Base-by-base conservation (phyloP, 106 monocot genomes). In the Dioscorea alata region DNA sequence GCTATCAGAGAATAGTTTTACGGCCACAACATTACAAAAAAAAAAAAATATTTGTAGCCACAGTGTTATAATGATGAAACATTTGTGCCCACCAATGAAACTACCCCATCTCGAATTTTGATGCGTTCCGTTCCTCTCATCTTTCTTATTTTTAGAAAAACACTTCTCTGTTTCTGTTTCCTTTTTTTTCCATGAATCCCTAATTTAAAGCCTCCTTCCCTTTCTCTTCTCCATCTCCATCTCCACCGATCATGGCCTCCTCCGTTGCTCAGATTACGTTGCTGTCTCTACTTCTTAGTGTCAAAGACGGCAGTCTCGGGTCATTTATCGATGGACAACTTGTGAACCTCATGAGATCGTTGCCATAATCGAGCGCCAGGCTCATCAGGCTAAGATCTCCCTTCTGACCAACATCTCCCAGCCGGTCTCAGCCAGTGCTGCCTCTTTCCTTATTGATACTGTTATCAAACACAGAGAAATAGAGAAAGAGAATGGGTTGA, bases 351-450 rank as follows among this genome's bases (percentile, higher is more conserved):
- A 76, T 8, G 76, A 74, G 22, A 81, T 84, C 76, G 63, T 77
- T 58, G 77, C 81, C 2, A 76, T 82, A 22, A 78, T 84, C 51
- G 75, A 87, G 61, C 73, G 76, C 9, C 81, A 75, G 74, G 79
- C 86, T 14, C 75, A 83, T 67, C 73, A 88, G 68, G 92, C 81
- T 42, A 88, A 93, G 85, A 66, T 88, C 15, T 81, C 92, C 10
- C 78, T 74, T 6, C 63, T 79, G 13, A 58, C 80, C 33, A 67
- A 65, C 32, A 69, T 68, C 32, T 51, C 74, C 4, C 85, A 74
- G 65, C 88, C 88, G n/a, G 83, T 89, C 52, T 67, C 85, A 8
- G 78, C 78, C 51, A 78, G 86, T 12, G 83, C 83, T 15, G 78
- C 80, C 17, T 68, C 75, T 0, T 73, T 88, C 69, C 66, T 82